phyloP scores from a whole-genome alignment of 1,284 basidiomycete species.

The Leccinum solheimii region DNA sequence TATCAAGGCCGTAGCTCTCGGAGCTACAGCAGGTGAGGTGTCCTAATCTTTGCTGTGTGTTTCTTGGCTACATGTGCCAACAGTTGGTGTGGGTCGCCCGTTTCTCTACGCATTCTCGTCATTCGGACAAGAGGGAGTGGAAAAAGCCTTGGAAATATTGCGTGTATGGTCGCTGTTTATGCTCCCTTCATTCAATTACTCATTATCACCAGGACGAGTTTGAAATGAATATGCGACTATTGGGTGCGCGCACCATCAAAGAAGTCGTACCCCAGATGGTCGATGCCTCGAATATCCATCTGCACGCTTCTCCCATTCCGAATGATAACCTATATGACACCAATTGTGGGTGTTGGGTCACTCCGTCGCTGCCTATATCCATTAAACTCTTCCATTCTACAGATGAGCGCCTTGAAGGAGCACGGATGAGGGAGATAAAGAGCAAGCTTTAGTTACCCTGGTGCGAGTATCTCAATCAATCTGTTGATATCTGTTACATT shows the following conservation, averaged over 20 bases:
- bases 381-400: slow-evolving; percentile 37
- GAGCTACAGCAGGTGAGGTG: slow-evolving; percentile 76
- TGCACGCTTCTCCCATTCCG: slow-evolving; percentile 66
- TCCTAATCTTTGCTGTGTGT: not conserved
- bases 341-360: slow-evolving; percentile 63
- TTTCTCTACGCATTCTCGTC: slow-evolving; percentile 89
- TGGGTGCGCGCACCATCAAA: slow-evolving; percentile 78
- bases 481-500: not conserved
- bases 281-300: slow-evolving; percentile 69
- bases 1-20: slow-evolving; percentile 89
- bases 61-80: slow-evolving; percentile 5
- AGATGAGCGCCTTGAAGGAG: slow-evolving; percentile 50
- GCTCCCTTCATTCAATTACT: not conserved
- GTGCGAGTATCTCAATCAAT: not conserved
- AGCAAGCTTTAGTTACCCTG: slow-evolving; percentile 44
- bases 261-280: slow-evolving; percentile 89
- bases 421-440: slow-evolving; percentile 50
- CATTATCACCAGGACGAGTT: slow-evolving; percentile 76
- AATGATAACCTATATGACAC: slow-evolving; percentile 69
- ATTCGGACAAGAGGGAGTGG: slow-evolving; percentile 83
- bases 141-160: slow-evolving; percentile 76
- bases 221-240: slow-evolving; percentile 88
- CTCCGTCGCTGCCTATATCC: not conserved
- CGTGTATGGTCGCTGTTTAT: slow-evolving; percentile 49
- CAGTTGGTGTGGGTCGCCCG: slow-evolving; percentile 78